Evolutionary conservation across 1,284 basidiomycete species (phyloP), one percentile per base, ranked within the genome.

Genomic region (Ceratobasidium sp.): DNA sequence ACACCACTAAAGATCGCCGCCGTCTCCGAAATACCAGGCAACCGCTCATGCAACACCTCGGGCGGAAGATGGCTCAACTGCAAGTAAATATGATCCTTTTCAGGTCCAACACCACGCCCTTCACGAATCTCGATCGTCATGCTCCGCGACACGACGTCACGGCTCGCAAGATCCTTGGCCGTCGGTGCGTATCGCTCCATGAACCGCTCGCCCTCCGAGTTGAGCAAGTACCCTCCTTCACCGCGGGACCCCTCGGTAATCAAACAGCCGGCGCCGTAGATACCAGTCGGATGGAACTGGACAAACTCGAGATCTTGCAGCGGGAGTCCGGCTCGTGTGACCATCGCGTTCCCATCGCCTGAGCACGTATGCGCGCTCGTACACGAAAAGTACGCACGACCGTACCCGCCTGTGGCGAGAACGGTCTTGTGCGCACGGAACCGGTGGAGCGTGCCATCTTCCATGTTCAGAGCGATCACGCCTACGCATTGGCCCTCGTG

Each of bases 151-250:
- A 99, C 98, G 85, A 99, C 98, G 85, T 99, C 98, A 86, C 98
- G 97, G 77, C 98, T 99, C 60, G 98, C 98, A 81, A 99, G 91
- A 89, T 99, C 98, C 90, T 99, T 99, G 81, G 98, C 98, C 71
- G 97, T 99, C 23, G 98, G 98, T 0, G 98, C 98, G 86, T 99
- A 98, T 86, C 97, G 95, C 87, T 99, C 97, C 98, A 99, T 99
- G 90, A 99, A 99, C 81, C 98, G 95, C 87, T 99, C 98, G 86
- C 98, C 98, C 89, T 99, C 95, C 13, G 96, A 96, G 89, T 99
- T 99, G 86, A 99, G 89, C 82, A 99, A 90, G 88, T 99, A 99
- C 82, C 98, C 98, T 88, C 98, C 98, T 87, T 99, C 98, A 85
- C 98, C 98, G 87, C 98, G 96, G 82, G 97, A 98, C 82, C 97